phyloP scores from a whole-genome alignment of 2,329 filamentous ascomycete genomes.

The Alternaria rosae region DNA sequence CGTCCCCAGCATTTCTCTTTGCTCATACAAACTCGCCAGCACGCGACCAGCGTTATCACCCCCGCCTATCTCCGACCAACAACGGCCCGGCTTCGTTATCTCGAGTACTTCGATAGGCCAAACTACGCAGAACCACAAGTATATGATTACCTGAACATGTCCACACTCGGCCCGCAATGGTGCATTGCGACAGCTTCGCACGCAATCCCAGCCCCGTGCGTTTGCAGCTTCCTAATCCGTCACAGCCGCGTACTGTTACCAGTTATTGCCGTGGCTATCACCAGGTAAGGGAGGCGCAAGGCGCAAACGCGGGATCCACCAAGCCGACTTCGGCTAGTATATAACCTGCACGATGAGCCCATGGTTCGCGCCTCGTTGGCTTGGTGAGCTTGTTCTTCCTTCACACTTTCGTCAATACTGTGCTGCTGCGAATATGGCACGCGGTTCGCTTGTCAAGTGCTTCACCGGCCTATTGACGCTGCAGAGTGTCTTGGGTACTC shows the following conservation, averaged over 20 bases:
- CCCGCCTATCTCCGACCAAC: neutral
- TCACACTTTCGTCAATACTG: slow-evolving; percentile 14
- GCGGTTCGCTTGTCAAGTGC: slow-evolving; percentile 25
- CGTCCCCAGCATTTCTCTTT: neutral
- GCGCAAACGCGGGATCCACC: neutral
- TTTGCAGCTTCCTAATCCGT: slow-evolving; percentile 13
- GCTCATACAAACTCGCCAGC: neutral
- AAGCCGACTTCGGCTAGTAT: slow-evolving; percentile 13
- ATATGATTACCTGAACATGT: neutral
- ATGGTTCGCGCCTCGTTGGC: slow-evolving; percentile 9
- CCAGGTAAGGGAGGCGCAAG: neutral
- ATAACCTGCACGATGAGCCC: slow-evolving; percentile 17
- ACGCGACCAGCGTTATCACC: neutral
- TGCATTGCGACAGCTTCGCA: slow-evolving; percentile 6
- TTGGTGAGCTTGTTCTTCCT: slow-evolving; percentile 14
- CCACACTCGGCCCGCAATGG: slow-evolving; percentile 1
- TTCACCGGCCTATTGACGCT: slow-evolving; percentile 38
- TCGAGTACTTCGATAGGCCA: neutral
- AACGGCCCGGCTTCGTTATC: slow-evolving; percentile 10
- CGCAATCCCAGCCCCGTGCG: slow-evolving; percentile 2
- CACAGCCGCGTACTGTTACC: slow-evolving; percentile 4
- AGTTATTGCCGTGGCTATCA: slow-evolving; percentile 7
- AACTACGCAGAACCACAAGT: neutral
- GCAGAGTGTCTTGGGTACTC: slow-evolving; percentile 36
- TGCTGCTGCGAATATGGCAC: slow-evolving; percentile 30